These are phyloP conservation scores for Sphaerostilbella broomeana DNA, from an alignment of 2,329 filamentous ascomycete genomes.

Conservation along the genomic window DNA sequence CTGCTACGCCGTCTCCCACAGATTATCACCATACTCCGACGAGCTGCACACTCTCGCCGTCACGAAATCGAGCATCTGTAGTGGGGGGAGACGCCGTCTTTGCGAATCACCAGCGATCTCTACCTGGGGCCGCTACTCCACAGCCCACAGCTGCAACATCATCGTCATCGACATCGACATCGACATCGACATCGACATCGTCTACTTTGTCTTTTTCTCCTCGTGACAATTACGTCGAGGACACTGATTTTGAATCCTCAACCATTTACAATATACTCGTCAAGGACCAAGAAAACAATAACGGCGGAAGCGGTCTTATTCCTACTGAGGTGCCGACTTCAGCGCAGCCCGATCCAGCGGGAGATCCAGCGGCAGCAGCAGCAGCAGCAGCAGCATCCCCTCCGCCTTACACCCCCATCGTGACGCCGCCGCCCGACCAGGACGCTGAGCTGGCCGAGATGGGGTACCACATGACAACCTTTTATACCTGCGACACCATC, in stretches of 20 bases:
- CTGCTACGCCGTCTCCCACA: not conserved
- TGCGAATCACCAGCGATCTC: slow-evolving; percentile 1
- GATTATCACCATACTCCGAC: not conserved
- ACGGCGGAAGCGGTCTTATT: no score
- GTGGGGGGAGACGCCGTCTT: no score
- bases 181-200: not conserved
- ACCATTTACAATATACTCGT: no score
- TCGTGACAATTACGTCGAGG: no score
- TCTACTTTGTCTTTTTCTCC: no score
- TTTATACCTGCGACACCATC: slow-evolving; percentile 28
- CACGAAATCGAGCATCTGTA: not conserved
- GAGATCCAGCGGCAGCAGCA: not conserved
- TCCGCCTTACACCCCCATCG: slow-evolving; percentile 24
- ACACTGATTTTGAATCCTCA: no score
- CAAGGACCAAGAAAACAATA: not conserved
- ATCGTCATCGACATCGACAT: not conserved
- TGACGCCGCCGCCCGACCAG: slow-evolving; percentile 28
- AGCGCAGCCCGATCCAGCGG: no score
- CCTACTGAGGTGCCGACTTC: no score
- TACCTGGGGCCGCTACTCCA: slow-evolving; percentile 10
- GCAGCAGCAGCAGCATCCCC: not conserved
- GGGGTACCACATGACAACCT: slow-evolving; percentile 29
- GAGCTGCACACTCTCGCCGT: not conserved
- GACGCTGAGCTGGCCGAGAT: slow-evolving; percentile 23
- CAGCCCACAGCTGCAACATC: not conserved